These are phyloP conservation scores for Leavenworthia alabamica DNA, from an alignment of 345 rosid genomes.

Conservation along the genomic window DNA sequence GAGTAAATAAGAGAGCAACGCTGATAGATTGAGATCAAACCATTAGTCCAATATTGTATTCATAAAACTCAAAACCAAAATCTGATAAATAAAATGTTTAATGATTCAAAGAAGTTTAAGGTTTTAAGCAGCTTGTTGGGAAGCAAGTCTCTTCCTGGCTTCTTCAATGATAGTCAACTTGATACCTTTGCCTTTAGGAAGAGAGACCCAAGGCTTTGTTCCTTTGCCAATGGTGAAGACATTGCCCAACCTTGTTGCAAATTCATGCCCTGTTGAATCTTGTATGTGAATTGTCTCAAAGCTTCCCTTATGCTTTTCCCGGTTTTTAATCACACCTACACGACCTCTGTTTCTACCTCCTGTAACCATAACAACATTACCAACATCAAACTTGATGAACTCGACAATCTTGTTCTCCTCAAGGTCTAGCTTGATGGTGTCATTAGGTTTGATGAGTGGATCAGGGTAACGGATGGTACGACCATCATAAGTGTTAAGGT, in stretches of 20 bases:
- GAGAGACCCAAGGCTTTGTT: constrained; percentile 78
- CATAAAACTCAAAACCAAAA: too few relatives aligned
- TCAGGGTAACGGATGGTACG: constrained; percentile 89
- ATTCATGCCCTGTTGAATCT: constrained; percentile 69
- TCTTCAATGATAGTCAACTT: constrained; percentile 78
- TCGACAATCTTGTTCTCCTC: constrained; percentile 68
- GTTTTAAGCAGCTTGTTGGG: constrained; percentile 41
- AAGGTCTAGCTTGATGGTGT: constrained; percentile 75
- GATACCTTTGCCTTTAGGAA: constrained; percentile 88
- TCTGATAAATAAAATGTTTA: neutral
- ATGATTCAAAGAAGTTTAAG: neutral
- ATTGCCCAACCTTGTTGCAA: constrained; percentile 79
- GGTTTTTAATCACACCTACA: constrained; percentile 69
- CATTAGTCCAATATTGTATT: too few relatives aligned
- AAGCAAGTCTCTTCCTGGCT: constrained; percentile 69
- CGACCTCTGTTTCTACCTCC: constrained; percentile 92
- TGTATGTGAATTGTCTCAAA: constrained; percentile 78
- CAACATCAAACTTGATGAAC: constrained; percentile 79
- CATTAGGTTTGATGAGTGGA: constrained; percentile 81
- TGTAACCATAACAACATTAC: constrained; percentile 89
- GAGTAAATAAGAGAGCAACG: neutral
- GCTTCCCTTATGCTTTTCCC: constrained; percentile 88
- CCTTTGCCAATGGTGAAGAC: constrained; percentile 80
- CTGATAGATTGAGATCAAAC: too few relatives aligned
- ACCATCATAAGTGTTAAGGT: constrained; percentile 75